These are phyloP conservation scores for Yamadazyma blattariae DNA, from an alignment of 1,139 yeast species.

Conservation along the genomic window DNA sequence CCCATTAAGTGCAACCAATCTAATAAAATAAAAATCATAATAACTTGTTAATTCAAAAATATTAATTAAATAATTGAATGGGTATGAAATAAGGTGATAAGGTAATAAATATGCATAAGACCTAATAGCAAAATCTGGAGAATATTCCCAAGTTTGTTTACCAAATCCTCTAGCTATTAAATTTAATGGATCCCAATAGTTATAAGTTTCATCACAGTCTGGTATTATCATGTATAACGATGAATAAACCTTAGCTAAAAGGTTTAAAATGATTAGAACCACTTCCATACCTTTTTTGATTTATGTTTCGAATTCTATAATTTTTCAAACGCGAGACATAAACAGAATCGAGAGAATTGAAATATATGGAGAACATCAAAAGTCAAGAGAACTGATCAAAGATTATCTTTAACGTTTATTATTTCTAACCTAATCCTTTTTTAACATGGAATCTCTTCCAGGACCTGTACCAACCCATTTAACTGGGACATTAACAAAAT, in stretches of 20 bases:
- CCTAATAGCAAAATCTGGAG: slow-evolving; percentile 85
- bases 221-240: slow-evolving; percentile 64
- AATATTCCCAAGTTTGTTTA: slow-evolving; percentile 94
- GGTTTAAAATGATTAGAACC: slow-evolving; percentile 13
- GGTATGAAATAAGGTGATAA: slow-evolving; percentile 22
- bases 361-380: too few species aligned
- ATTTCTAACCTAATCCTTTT: slow-evolving; percentile 21
- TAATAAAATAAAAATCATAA: slow-evolving; percentile 49
- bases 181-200: slow-evolving; percentile 93
- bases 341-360: too few species aligned
- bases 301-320: too few species aligned
- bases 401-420: too few species aligned
- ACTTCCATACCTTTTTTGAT: too few species aligned
- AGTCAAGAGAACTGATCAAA: too few species aligned
- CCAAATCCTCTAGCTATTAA: slow-evolving; percentile 78
- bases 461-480: slow-evolving; percentile 99
- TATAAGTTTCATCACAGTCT: slow-evolving; percentile 85
- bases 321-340: too few species aligned
- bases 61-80: slow-evolving; percentile 23
- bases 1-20: slow-evolving; percentile 51
- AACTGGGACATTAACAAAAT: slow-evolving; percentile 76
- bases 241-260: slow-evolving; percentile 42
- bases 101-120: slow-evolving; percentile 78
- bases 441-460: slow-evolving; percentile 83
- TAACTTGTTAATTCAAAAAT: slow-evolving; percentile 24